Base-by-base conservation (phyloP, 257 asterid species). In the Ophiorrhiza pumila region DNA sequence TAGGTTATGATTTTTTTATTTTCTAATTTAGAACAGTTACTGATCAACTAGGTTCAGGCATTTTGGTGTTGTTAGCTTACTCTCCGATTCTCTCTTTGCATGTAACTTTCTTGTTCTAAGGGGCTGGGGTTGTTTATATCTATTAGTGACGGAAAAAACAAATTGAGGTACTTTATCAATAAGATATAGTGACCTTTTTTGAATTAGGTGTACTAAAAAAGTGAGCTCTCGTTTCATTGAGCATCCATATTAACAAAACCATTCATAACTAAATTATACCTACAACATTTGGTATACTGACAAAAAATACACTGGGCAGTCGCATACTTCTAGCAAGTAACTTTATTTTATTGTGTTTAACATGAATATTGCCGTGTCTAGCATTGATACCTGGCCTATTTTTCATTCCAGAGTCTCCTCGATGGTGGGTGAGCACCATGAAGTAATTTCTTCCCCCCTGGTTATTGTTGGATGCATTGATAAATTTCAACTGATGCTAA, bases 381-480 rank as follows among this genome's bases (percentile, higher is more conserved):
- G 72, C 58, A 25, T 64, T 81, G 79, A 84, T 84, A n/a, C 88
- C 88, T 12, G 85, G 82, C 15, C 69, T 81, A 49, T 84, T 84
- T 76, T 84, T 81, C 78, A 79, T 84, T 55, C 88, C 88, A 0
- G 85, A 84, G 71, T 84, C 85, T 81, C 99, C 99, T 83, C 84
- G 97, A 80, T 94, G 99, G 99, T 85, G 91, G 99, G 99, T 91
- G 87, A 86, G 96, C 45, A 74, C 74, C 74, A 18, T 43, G n/a
- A 72, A 50, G 25, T 66, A 55, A 66, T 17, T 66, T 65, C 23
- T 60, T 57, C 41, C 22, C n/a, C 32, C 18, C 52, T 32, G 7
- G 7, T 69, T 63, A 37, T 50, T 50, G 0, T 73, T 69, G 68
- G 57, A 55, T 45, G 43, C 69, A 34, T 27, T 7, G 7, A 78